phyloP scores from a whole-genome alignment of 352 stramenopile genomes.

The Pythium folliculosum region DNA sequence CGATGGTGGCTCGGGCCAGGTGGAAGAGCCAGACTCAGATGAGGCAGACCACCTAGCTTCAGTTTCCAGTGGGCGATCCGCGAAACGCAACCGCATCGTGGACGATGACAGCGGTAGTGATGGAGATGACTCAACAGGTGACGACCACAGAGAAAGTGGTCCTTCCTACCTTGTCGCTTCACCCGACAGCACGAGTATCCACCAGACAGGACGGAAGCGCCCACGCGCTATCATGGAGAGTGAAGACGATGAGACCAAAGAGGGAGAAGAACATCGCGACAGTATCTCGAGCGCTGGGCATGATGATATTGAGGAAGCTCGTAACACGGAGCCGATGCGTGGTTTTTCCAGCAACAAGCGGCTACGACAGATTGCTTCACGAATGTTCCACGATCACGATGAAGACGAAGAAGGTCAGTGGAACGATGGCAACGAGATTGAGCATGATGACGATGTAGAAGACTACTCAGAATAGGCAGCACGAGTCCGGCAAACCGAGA shows the following conservation, averaged over 20 bases:
- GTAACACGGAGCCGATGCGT: not conserved
- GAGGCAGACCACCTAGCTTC: slow-evolving; percentile 23
- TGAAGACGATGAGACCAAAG: slow-evolving; percentile 37
- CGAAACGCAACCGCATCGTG: slow-evolving; percentile 13
- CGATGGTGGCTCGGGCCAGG: slow-evolving; percentile 4
- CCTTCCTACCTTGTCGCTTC: not conserved
- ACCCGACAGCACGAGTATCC: not conserved
- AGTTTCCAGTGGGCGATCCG: not conserved
- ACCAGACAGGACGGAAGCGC: slow-evolving; percentile 2
- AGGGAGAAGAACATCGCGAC: slow-evolving; percentile 21
- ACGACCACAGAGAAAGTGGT: not conserved
- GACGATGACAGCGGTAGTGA: slow-evolving; percentile 26
- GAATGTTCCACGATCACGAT: slow-evolving; percentile 24
- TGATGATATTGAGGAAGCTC: not conserved
- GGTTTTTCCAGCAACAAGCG: slow-evolving; percentile 19
- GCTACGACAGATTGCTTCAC: slow-evolving; percentile 14
- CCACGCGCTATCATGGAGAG: slow-evolving; percentile 36
- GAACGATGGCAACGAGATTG: not conserved
- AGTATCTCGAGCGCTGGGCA: slow-evolving; percentile 8
- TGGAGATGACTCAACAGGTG: slow-evolving; percentile 1
- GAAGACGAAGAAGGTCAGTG: slow-evolving; percentile 14
- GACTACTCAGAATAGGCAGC: not conserved
- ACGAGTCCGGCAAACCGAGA: no score
- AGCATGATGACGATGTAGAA: not conserved
- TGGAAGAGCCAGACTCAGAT: slow-evolving; percentile 14